Evolutionary conservation across 345 rosid genomes (phyloP).

Genomic region (Populus pruinosa): DNA sequence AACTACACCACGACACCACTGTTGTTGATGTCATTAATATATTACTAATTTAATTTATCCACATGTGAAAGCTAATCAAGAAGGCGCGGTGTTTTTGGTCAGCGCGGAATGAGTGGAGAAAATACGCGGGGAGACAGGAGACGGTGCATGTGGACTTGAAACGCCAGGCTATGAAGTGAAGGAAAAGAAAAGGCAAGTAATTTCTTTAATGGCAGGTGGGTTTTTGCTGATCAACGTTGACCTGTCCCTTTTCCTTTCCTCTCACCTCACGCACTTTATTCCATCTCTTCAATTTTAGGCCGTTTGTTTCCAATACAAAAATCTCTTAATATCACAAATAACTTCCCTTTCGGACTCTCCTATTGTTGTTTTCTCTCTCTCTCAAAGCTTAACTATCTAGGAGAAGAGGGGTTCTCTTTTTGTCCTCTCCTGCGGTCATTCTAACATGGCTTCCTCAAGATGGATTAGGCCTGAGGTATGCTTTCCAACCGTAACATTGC

Average conservation of each 20-base stretch:
- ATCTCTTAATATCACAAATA: background rate
- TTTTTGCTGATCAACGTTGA: conserved; percentile 6
- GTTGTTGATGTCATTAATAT: fast-evolving
- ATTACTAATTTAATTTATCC: too few species aligned
- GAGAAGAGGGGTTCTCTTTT: background rate
- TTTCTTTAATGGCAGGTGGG: background rate
- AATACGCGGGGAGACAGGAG: background rate
- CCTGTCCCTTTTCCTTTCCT: background rate
- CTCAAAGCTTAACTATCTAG: background rate
- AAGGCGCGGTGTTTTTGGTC: background rate
- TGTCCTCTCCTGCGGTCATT: background rate
- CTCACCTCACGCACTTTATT: too few species aligned
- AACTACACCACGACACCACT: conserved; percentile 94
- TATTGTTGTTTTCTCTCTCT: background rate
- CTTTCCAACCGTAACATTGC: background rate
- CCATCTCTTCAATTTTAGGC: background rate
- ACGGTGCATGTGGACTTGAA: background rate
- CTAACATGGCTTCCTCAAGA: conserved; percentile 15
- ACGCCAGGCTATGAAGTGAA: background rate
- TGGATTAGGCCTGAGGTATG: conserved; percentile 37
- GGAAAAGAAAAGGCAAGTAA: background rate
- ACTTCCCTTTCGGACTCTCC: background rate
- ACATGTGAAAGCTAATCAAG: too few species aligned
- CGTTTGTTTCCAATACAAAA: background rate
- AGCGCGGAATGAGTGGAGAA: background rate